Evolutionary conservation across 305 asterid genomes (phyloP).

Genomic region (Solanum hybrid): DNA sequence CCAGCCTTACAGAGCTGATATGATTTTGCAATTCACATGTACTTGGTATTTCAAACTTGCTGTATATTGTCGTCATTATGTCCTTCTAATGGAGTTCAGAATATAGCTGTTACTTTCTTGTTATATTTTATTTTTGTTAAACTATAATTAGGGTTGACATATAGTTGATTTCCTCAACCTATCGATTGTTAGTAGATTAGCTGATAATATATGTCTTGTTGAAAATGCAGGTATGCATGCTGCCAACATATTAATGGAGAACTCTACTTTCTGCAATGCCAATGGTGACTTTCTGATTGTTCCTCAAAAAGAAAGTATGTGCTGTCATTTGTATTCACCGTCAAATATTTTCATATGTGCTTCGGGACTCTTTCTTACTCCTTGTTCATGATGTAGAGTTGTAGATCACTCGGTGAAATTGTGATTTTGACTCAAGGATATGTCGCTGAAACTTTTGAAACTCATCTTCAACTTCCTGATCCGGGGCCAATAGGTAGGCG

Average conservation of each 20-base stretch:
- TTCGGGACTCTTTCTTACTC: neutral
- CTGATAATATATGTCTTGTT: neutral
- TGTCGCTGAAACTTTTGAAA: conserved; percentile 78
- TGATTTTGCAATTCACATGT: neutral
- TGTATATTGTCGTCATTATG: neutral
- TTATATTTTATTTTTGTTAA: neutral
- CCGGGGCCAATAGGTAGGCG: conserved; percentile 99
- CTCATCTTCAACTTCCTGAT: conserved; percentile 93
- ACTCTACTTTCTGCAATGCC: conserved; percentile 89
- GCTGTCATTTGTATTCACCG: neutral
- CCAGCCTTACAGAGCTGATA: neutral
- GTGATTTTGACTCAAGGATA: conserved; percentile 83
- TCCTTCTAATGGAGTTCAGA: neutral
- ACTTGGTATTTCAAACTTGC: neutral
- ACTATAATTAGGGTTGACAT: neutral
- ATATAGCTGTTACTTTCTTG: neutral
- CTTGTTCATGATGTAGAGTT: conserved; percentile 43
- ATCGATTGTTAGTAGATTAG: neutral
- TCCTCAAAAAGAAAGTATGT: conserved; percentile 93
- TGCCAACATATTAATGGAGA: conserved; percentile 85
- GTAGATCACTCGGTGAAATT: conserved; percentile 80
- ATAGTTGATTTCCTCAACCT: no score
- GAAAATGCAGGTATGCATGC: conserved; percentile 42
- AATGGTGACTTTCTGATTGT: conserved; percentile 92
- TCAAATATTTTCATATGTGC: neutral